Conservation (phyloP, 352 stramenopile genomes). For the Blastocystis sp. region DNA sequence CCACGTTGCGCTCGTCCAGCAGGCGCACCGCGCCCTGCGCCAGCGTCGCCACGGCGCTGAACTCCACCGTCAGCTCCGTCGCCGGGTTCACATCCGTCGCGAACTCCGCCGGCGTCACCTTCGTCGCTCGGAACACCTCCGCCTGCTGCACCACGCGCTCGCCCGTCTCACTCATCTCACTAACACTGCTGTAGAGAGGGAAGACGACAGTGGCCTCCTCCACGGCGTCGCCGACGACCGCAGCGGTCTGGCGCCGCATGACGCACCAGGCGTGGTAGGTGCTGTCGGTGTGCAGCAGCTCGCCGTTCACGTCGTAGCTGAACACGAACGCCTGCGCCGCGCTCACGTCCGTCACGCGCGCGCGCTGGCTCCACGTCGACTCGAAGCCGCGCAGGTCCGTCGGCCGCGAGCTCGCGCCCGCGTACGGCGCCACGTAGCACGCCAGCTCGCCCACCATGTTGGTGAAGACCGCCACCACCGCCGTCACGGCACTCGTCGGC, state of each 20-base stretch:
- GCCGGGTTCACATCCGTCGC: conserved; percentile 9
- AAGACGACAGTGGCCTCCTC: background rate
- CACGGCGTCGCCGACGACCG: background rate
- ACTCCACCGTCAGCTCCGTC: background rate
- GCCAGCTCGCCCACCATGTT: conserved; percentile 30
- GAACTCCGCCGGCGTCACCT: conserved; percentile 25
- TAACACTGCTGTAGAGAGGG: background rate
- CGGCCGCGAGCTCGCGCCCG: background rate
- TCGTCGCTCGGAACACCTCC: background rate
- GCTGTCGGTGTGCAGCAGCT: background rate
- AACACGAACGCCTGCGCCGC: background rate
- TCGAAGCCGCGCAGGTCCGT: background rate
- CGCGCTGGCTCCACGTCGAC: conserved; percentile 6
- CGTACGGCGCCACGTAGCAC: conserved; percentile 52
- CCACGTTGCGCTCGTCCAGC: conserved; percentile 15
- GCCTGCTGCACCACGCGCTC: background rate
- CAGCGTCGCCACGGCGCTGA: background rate
- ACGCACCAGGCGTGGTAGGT: conserved; percentile 45
- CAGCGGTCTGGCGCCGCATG: background rate
- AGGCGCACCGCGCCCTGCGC: background rate
- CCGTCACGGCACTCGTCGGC: conserved; percentile 11
- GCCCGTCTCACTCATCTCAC: too few species aligned
- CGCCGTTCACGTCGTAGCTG: conserved; percentile 1
- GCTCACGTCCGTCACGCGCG: background rate
- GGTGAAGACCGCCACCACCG: background rate